Conservation (phyloP, 371 early-diverging fungal species). For the Circinella minor region DNA sequence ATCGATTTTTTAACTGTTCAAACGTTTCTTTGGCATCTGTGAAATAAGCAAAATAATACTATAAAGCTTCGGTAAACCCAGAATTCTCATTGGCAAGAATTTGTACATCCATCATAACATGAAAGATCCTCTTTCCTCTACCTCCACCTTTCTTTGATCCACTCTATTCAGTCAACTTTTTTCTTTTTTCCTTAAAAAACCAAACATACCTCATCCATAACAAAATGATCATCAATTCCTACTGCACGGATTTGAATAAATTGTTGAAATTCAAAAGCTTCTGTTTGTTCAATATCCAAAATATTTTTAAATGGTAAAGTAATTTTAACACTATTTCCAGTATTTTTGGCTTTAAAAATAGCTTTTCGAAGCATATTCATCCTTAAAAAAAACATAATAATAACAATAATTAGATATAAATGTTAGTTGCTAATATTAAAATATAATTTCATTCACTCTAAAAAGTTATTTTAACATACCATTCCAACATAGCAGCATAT, state of each 20-base stretch:
- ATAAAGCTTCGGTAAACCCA: slow-evolving; percentile 8
- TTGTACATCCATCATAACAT: not conserved
- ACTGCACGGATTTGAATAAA: slow-evolving; percentile 65
- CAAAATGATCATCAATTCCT: slow-evolving; percentile 62
- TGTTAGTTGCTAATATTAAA: too few species aligned
- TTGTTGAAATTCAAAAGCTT: slow-evolving; percentile 62
- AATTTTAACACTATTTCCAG: slow-evolving; percentile 68
- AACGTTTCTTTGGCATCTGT: slow-evolving; percentile 52
- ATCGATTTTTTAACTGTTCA: slow-evolving; percentile 31
- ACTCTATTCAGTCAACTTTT: too few species aligned
- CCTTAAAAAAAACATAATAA: slow-evolving; percentile 22
- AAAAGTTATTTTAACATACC: slow-evolving; percentile 32
- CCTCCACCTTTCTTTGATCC: too few species aligned
- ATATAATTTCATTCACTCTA: too few species aligned
- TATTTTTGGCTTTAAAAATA: slow-evolving; percentile 66
- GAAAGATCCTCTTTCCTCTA: not conserved
- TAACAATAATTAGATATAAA: too few species aligned
- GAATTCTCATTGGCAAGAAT: not conserved
- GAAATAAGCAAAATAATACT: slow-evolving; percentile 79
- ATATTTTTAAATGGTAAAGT: slow-evolving; percentile 62
- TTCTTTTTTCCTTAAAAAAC: not conserved
- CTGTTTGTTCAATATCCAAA: slow-evolving; percentile 63
- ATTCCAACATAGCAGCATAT: slow-evolving; percentile 54
- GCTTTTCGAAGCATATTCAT: slow-evolving; percentile 66
- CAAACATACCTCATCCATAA: slow-evolving; percentile 66